Percentiles rank a stretch among this genome's conserved stretches.
These are phyloP conservation scores for Taiozyma onychis DNA, from an alignment of 1,139 yeast genomes.

Conservation along the genomic window DNA sequence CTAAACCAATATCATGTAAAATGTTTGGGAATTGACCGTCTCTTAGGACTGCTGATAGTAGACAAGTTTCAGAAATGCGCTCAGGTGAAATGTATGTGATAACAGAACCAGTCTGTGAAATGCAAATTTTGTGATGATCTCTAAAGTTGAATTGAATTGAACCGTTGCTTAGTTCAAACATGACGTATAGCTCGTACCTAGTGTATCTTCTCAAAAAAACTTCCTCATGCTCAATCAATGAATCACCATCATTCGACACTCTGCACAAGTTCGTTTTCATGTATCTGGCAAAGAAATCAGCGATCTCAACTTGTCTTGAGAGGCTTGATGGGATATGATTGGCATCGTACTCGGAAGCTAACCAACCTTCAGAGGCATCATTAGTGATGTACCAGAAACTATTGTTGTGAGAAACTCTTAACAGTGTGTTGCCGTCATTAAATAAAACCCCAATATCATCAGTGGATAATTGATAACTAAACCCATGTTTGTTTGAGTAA, in stretches of 20 bases:
- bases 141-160: slow-evolving; percentile 90
- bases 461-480: slow-evolving; percentile 86
- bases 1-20: slow-evolving; percentile 48
- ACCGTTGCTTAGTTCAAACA: slow-evolving; percentile 93
- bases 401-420: slow-evolving; percentile 59
- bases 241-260: slow-evolving; percentile 54
- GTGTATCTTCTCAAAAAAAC: slow-evolving; percentile 78
- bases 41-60: slow-evolving; percentile 53
- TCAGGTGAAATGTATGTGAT: slow-evolving; percentile 80
- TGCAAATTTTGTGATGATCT: slow-evolving; percentile 86
- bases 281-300: slow-evolving; percentile 77
- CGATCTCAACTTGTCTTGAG: slow-evolving; percentile 70
- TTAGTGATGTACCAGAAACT: slow-evolving; percentile 56
- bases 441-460: slow-evolving; percentile 91
- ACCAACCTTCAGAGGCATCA: slow-evolving; percentile 66
- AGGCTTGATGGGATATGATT: slow-evolving; percentile 55
- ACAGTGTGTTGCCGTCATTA: slow-evolving; percentile 75
- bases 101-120: slow-evolving; percentile 69
- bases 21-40: slow-evolving; percentile 59
- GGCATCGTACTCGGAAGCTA: slow-evolving; percentile 56
- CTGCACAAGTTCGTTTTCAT: slow-evolving; percentile 78
- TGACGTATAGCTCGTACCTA: slow-evolving; percentile 71
- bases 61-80: slow-evolving; percentile 66
- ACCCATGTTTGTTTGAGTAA: slow-evolving; percentile 92
- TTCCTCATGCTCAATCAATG: slow-evolving; percentile 44